Evolutionary conservation across 345 rosid genomes (phyloP).

Genomic region (Pugionium cornutum): DNA sequence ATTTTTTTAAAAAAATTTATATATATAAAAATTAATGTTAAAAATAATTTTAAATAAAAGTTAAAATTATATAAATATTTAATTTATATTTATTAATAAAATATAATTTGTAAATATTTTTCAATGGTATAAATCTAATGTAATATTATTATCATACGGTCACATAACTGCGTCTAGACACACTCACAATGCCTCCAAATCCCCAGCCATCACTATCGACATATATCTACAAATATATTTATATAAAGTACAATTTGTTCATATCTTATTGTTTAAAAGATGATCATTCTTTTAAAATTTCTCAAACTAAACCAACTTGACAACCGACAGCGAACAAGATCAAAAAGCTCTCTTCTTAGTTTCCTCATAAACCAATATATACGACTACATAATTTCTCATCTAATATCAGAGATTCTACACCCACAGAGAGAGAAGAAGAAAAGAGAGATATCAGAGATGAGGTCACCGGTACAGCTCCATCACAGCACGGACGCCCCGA

Average conservation of each 20-base stretch:
- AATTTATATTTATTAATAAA: no score
- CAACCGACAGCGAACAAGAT: constrained; percentile 43
- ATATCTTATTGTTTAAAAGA: constrained; percentile 26
- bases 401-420: neutral
- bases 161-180: constrained; percentile 11
- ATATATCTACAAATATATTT: constrained; percentile 22
- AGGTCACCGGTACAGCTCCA: constrained; percentile 63
- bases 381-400: constrained; percentile 17
- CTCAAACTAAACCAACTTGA: constrained; percentile 54
- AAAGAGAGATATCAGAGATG: constrained; percentile 39
- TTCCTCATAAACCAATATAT: constrained; percentile 12
- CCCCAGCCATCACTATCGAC: constrained; percentile 34
- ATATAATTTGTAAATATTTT: no score
- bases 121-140: no score
- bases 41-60: no score
- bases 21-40: no score
- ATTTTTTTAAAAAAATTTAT: no score
- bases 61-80: no score
- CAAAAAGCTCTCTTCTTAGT: constrained; percentile 28
- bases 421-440: constrained; percentile 6
- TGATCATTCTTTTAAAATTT: constrained; percentile 15
- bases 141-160: neutral
- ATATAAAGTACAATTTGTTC: constrained; percentile 19
- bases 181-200: constrained; percentile 31
- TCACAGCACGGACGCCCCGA: constrained; percentile 31